Conservation (phyloP, 2,329 filamentous ascomycete species). For the Ascochyta viciae-villosae region DNA sequence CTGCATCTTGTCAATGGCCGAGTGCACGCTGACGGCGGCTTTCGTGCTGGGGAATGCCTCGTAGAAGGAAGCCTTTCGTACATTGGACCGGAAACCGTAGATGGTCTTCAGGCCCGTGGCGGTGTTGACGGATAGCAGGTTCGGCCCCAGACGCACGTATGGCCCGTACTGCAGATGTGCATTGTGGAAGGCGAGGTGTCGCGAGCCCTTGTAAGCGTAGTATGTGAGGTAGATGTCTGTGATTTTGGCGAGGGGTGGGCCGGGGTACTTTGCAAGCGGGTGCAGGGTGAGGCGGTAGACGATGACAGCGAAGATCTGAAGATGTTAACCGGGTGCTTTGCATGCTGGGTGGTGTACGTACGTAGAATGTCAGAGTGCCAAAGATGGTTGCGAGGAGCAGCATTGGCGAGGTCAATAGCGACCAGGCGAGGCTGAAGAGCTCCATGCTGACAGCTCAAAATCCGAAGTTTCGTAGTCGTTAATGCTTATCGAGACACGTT, state of each 20-base stretch:
- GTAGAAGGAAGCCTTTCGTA: conserved; percentile 59
- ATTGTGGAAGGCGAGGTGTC: conserved; percentile 75
- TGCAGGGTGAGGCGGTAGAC: conserved; percentile 53
- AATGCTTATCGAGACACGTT: conserved; percentile 2
- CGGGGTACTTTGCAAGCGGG: conserved; percentile 53
- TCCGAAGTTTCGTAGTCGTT: neutral
- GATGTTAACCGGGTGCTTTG: conserved; percentile 11
- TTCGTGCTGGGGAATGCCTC: conserved; percentile 54
- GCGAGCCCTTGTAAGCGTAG: conserved; percentile 76
- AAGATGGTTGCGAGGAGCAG: conserved; percentile 35
- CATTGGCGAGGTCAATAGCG: conserved; percentile 35
- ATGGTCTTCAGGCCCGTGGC: conserved; percentile 59
- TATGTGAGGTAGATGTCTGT: conserved; percentile 58
- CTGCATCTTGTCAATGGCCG: conserved; percentile 53
- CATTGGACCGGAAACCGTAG: conserved; percentile 57
- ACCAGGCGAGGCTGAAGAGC: conserved; percentile 19
- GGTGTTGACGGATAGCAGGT: conserved; percentile 79
- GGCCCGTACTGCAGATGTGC: conserved; percentile 74
- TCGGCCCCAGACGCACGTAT: conserved; percentile 80
- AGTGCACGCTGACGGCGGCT: conserved; percentile 53
- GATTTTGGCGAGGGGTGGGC: conserved; percentile 50
- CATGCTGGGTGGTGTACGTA: conserved; percentile 15
- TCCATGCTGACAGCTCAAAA: conserved; percentile 26
- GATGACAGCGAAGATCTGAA: conserved; percentile 35
- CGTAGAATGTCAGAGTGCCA: conserved; percentile 36